Conservation (phyloP, 2,329 filamentous ascomycete species). For the Nannizziopsis barbatae region DNA sequence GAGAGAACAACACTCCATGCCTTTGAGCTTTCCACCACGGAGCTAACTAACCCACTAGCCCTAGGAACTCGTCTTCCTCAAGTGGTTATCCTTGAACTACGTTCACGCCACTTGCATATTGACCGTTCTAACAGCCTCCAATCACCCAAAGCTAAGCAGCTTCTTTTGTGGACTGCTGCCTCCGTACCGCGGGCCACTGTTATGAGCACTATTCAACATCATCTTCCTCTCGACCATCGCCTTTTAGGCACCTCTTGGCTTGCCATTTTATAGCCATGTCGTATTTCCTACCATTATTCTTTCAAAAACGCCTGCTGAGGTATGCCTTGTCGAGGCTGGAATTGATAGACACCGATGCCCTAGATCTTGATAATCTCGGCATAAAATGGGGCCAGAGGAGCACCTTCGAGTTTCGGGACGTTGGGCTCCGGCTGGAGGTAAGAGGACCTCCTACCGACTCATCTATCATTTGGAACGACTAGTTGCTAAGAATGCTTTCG, state of each 20-base stretch:
- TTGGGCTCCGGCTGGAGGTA: slow-evolving; percentile 69
- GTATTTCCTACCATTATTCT: slow-evolving; percentile 60
- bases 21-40: not conserved
- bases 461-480: slow-evolving; percentile 6
- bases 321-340: slow-evolving; percentile 76
- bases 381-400: slow-evolving; percentile 68
- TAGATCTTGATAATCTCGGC: slow-evolving; percentile 78
- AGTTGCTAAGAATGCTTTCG: slow-evolving; percentile 2
- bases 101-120: not conserved
- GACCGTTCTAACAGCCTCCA: not conserved
- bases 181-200: not conserved
- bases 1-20: not conserved
- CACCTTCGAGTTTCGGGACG: slow-evolving; percentile 74
- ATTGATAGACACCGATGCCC: slow-evolving; percentile 72
- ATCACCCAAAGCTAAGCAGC: not conserved
- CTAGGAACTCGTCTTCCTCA: not conserved
- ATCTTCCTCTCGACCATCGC: not conserved
- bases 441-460: slow-evolving; percentile 17
- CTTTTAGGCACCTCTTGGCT: slow-evolving; percentile 5
- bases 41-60: not conserved
- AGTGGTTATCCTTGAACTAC: not conserved
- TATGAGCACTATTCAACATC: slow-evolving; percentile 3
- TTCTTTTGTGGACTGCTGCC: not conserved
- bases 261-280: slow-evolving; percentile 45
- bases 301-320: slow-evolving; percentile 79